A percentile compares a stretch with the other conserved stretches of the same genome.
Evolutionary conservation across 495 filamentous ascomycete genomes (phyloP).

Genomic region (Thermothielavioides terrestris): DNA sequence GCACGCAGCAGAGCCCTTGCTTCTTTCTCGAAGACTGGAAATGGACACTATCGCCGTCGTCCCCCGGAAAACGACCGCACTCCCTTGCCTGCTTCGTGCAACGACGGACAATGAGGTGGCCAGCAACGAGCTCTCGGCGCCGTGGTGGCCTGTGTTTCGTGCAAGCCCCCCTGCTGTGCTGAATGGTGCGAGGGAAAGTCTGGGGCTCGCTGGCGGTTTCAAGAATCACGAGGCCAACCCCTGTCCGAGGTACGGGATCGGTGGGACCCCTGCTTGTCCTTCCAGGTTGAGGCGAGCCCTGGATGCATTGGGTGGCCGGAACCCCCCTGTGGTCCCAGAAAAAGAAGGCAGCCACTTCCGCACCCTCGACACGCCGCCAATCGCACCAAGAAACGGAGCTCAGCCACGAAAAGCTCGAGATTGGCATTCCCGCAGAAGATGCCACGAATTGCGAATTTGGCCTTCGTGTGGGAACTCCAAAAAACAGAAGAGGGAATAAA

Average conservation of each 20-base stretch:
- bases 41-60: neutral
- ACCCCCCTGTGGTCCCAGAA: neutral
- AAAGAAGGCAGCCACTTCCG: neutral
- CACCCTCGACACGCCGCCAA: neutral
- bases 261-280: slow-evolving; percentile 14
- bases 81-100: neutral
- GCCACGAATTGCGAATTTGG: neutral
- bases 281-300: too few species aligned
- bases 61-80: neutral
- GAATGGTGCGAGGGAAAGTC: slow-evolving; percentile 13
- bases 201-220: slow-evolving; percentile 18
- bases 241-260: slow-evolving; percentile 13
- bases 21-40: neutral
- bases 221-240: slow-evolving; percentile 21
- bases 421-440: slow-evolving; percentile 1
- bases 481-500: too few species aligned
- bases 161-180: slow-evolving; percentile 10
- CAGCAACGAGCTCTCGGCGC: neutral
- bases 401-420: slow-evolving; percentile 2
- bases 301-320: neutral
- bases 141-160: slow-evolving; percentile 1
- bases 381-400: neutral
- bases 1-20: neutral
- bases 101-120: neutral
- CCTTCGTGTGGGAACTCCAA: neutral